A percentile compares a stretch with the other conserved stretches of the same genome.
Conservation (phyloP, 2,329 filamentous ascomycete species). For the Sphaerostilbella broomeana region DNA sequence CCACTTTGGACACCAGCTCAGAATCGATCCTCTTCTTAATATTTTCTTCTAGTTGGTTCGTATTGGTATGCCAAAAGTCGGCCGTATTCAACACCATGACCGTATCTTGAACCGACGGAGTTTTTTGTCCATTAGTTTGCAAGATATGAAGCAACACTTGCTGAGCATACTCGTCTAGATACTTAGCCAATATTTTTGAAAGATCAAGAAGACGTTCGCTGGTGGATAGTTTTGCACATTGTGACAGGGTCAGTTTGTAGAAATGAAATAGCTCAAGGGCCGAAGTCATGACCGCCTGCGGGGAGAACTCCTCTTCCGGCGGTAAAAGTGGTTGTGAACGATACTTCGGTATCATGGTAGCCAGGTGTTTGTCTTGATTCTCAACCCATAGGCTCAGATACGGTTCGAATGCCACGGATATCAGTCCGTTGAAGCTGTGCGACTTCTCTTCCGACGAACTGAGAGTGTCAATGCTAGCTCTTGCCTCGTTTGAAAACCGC, state of each 20-base stretch:
- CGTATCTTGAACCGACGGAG: constrained; percentile 61
- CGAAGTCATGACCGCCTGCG: constrained; percentile 82
- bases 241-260: constrained; percentile 84
- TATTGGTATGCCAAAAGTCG: constrained; percentile 94
- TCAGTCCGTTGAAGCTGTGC: constrained; percentile 78
- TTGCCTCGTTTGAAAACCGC: constrained; percentile 66
- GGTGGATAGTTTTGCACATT: constrained; percentile 93
- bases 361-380: constrained; percentile 84
- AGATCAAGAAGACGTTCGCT: constrained; percentile 81
- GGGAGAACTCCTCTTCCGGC: constrained; percentile 83
- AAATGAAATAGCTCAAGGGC: constrained; percentile 97
- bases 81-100: constrained; percentile 90
- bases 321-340: constrained; percentile 73
- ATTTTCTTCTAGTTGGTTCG: constrained; percentile 87
- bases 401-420: constrained; percentile 94
- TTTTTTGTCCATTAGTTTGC: constrained; percentile 48
- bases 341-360: constrained; percentile 79
- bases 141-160: constrained; percentile 75
- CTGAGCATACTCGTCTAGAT: constrained; percentile 91
- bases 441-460: constrained; percentile 69
- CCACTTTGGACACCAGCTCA: constrained; percentile 67
- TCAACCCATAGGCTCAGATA: constrained; percentile 97
- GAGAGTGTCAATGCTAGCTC: constrained; percentile 84
- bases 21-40: constrained; percentile 85
- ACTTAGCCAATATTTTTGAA: constrained; percentile 79